phyloP scores from a whole-genome alignment of 306 rosid species.

The Cyamopsis tetragonoloba region DNA sequence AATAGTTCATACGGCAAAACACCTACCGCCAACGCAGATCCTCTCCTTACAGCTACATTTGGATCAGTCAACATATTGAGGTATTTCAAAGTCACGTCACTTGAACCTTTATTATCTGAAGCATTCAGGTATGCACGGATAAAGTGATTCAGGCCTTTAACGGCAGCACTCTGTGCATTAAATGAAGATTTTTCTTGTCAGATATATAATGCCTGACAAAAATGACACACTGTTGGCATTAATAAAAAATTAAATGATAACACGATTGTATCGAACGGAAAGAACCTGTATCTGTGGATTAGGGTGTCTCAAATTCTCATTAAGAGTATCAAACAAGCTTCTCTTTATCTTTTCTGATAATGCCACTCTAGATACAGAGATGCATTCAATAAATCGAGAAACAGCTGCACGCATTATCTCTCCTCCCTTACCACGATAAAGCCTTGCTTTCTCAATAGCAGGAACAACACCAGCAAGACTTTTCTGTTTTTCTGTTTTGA shows the following conservation, averaged over 20 bases:
- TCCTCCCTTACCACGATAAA: slow-evolving; percentile 98
- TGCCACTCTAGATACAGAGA: slow-evolving; percentile 52
- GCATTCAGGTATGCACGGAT: slow-evolving; percentile 52
- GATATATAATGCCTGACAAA: slow-evolving; percentile 16
- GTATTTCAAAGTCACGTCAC: slow-evolving; percentile 61
- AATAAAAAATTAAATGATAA: not conserved
- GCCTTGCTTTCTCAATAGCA: slow-evolving; percentile 85
- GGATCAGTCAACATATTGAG: slow-evolving; percentile 72
- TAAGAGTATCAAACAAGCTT: slow-evolving; percentile 70
- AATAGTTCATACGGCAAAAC: slow-evolving; percentile 68
- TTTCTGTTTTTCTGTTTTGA: slow-evolving; percentile 59
- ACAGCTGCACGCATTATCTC: slow-evolving; percentile 96
- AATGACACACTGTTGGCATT: slow-evolving; percentile 5
- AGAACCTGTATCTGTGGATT: slow-evolving; percentile 93
- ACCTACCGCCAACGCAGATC: slow-evolving; percentile 84
- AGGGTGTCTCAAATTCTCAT: slow-evolving; percentile 95
- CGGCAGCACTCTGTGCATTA: slow-evolving; percentile 68
- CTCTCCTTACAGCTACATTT: slow-evolving; percentile 89
- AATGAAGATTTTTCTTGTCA: slow-evolving; percentile 19
- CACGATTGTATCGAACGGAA: slow-evolving; percentile 10
- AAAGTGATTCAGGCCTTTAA: slow-evolving; percentile 71
- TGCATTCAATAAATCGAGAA: slow-evolving; percentile 82
- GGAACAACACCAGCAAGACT: slow-evolving; percentile 75
- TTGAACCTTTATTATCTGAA: slow-evolving; percentile 41
- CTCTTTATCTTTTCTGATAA: slow-evolving; percentile 67